A percentile compares a stretch with the other conserved stretches of the same genome.
phyloP scores from a whole-genome alignment of 352 stramenopile genomes.

The Plasmopara halstedii region DNA sequence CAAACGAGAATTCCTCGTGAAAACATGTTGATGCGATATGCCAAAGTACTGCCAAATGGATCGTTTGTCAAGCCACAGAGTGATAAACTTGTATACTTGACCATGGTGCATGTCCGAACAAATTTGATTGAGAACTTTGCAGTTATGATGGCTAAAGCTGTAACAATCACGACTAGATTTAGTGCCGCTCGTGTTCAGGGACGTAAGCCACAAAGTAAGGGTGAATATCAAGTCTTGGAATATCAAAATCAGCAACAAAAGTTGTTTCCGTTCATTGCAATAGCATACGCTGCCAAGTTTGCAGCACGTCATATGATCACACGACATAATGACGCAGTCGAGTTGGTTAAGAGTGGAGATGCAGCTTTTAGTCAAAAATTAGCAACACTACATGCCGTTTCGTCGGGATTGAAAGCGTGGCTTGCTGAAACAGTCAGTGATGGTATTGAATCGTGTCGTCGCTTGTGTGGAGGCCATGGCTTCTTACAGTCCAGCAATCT shows the following conservation, averaged over 20 bases:
- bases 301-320: constrained; percentile 20
- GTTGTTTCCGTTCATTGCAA: constrained; percentile 36
- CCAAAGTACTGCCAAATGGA: constrained; percentile 43
- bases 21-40: constrained; percentile 27
- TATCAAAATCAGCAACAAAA: constrained; percentile 53
- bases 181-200: constrained; percentile 43
- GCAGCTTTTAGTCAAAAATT: constrained; percentile 29
- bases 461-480: constrained; percentile 39
- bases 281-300: constrained; percentile 23
- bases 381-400: constrained; percentile 44
- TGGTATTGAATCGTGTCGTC: constrained; percentile 38
- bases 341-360: constrained; percentile 28
- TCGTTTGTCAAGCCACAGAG: constrained; percentile 52
- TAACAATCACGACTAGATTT: constrained; percentile 43
- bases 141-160: constrained; percentile 11
- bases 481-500: constrained; percentile 31
- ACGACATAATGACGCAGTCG: constrained; percentile 27
- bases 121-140: constrained; percentile 13
- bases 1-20: constrained; percentile 17
- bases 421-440: constrained; percentile 31
- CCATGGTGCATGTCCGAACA: constrained; percentile 40
- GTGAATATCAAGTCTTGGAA: constrained; percentile 46
- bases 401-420: constrained; percentile 50
- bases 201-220: constrained; percentile 26
- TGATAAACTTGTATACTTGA: constrained; percentile 61